phyloP scores from a whole-genome alignment of 75 land plant species.

The Pseudotsuga menziesii region DNA sequence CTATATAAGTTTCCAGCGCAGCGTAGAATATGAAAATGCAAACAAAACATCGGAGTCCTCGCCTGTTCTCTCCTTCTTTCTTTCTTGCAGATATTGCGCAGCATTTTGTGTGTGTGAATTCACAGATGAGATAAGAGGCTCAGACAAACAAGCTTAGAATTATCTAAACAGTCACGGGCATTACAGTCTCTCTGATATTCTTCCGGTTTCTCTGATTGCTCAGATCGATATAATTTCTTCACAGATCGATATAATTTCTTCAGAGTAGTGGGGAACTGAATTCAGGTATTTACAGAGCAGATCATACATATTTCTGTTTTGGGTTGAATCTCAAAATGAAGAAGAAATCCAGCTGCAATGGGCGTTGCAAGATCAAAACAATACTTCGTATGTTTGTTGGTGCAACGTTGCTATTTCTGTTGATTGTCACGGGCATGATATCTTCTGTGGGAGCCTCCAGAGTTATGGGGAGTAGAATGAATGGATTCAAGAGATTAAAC shows the following conservation, averaged over 20 bases:
- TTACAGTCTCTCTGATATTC: no score
- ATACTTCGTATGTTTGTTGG: no score
- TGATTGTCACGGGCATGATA: background rate
- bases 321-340: background rate
- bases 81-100: background rate
- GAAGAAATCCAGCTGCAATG: no score
- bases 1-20: background rate
- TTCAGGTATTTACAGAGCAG: no score
- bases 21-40: background rate
- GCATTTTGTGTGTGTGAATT: background rate
- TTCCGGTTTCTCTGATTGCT: no score
- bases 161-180: no score
- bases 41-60: background rate
- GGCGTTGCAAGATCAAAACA: background rate
- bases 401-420: background rate
- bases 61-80: background rate
- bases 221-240: no score
- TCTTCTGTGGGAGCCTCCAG: constrained; percentile 7
- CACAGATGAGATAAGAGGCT: background rate
- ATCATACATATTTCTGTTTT: background rate
- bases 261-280: no score
- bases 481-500: background rate
- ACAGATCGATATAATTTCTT: no score
- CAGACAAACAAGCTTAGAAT: no score
- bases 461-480: background rate